Evolutionary conservation across 768 basidiomycete species (phyloP), one percentile per base, ranked within the genome.

Genomic region (Suillus luteus): DNA sequence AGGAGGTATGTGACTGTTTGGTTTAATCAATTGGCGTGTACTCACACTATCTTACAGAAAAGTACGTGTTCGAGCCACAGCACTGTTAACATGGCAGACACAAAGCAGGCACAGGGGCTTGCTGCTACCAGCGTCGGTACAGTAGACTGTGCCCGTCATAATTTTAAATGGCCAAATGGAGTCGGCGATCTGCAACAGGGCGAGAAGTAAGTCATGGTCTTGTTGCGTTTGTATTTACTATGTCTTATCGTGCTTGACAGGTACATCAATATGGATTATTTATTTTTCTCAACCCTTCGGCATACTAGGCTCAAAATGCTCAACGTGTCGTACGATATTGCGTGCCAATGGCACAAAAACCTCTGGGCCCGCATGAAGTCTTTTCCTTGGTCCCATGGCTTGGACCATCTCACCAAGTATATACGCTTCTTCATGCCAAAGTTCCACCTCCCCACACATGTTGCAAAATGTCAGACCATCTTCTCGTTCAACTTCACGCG

Each of bases 391-490:
- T 46, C 14, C n/a, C 59, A 35, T 31, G 31, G 27, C 11, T 60
- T 51, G 1, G 55, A 57, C 33, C 10, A 24, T 10, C 14, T 33
- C 22, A 57, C 5, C n/a, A 65, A 49, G 24, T 0, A 27, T 1
- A 61, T 67, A 27, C 12, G 27, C 2, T 72, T 62, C 38, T 61
- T 72, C 22, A 66, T 81, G 12, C 80, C 78, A 0, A 73, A 73
- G 41, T 78, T 76, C 65, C 80, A 81, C 43, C 66, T 79, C 41
- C 66, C 70, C 19, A 73, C 66, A 68, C 31, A 31, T 31, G 31
- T 31, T 31, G 31, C 31, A 4, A 31, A 31, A 31, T 31, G 31
- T 3, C 31, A 31, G 31, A 31, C 3, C 0, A 31, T 31, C 3
- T 31, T 31, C 64, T 73, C 68, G 12, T 59, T 80, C 15, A 75